phyloP scores from a whole-genome alignment of 2,329 filamentous ascomycete genomes.

The Aureobasidium mangrovei region DNA sequence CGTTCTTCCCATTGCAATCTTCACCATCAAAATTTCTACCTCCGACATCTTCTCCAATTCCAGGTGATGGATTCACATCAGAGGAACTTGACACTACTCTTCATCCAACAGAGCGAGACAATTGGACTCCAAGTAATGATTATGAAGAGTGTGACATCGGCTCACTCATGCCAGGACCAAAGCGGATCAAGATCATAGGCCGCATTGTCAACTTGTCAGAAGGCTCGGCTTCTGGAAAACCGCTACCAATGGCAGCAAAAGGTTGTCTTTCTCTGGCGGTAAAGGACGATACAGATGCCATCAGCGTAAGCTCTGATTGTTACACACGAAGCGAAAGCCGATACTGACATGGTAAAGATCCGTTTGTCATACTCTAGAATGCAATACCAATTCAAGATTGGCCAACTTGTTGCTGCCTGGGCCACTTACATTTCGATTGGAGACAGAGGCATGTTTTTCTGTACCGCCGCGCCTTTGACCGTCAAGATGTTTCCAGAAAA shows the following conservation, averaged over 20 bases:
- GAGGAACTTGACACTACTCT: constrained; percentile 32
- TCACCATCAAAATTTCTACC: constrained; percentile 19
- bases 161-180: constrained; percentile 42
- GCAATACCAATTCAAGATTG: constrained; percentile 40
- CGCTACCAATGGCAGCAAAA: constrained; percentile 35
- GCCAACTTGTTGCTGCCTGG: constrained; percentile 49
- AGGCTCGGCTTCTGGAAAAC: constrained; percentile 34
- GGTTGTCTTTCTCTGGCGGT: constrained; percentile 47
- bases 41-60: constrained; percentile 11
- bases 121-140: constrained; percentile 42
- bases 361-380: constrained; percentile 43
- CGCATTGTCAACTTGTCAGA: constrained; percentile 49
- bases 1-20: constrained; percentile 29
- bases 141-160: constrained; percentile 39
- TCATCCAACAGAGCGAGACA: constrained; percentile 17
- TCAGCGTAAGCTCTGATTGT: constrained; percentile 36
- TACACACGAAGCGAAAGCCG: neutral
- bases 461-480: constrained; percentile 39
- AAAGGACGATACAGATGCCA: constrained; percentile 47
- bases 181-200: constrained; percentile 44
- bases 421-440: constrained; percentile 46
- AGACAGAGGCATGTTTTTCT: constrained; percentile 33
- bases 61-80: constrained; percentile 47
- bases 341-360: constrained; percentile 29
- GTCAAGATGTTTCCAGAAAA: constrained; percentile 52